phyloP scores from a whole-genome alignment of 495 filamentous ascomycete species.

The Neurospora terricola region DNA sequence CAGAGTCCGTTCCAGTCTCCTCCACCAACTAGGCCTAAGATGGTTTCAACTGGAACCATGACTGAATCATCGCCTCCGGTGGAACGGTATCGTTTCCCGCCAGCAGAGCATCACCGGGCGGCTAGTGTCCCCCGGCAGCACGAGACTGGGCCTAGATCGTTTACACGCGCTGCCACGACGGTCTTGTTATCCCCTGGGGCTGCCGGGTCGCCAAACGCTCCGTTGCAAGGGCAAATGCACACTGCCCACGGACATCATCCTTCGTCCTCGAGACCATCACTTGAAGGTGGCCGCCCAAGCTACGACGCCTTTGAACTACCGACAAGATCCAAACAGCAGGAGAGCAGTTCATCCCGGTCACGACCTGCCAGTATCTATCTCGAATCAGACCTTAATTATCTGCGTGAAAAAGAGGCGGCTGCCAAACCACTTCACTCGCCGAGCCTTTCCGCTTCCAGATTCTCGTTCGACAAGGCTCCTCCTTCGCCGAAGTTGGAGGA shows the following conservation, averaged over 20 bases:
- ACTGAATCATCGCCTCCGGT: conserved; percentile 67
- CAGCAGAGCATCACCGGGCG: conserved; percentile 45
- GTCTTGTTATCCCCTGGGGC: conserved; percentile 13
- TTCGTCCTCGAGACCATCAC: conserved; percentile 67
- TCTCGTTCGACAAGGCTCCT: conserved; percentile 25
- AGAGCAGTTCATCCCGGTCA: conserved; percentile 8
- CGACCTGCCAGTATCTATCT: conserved; percentile 57
- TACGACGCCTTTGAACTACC: conserved; percentile 49
- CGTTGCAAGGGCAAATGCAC: conserved; percentile 40
- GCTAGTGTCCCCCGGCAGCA: conserved; percentile 41
- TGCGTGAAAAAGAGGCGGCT: conserved; percentile 52
- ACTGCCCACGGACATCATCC: conserved; percentile 36
- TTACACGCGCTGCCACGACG: conserved; percentile 20
- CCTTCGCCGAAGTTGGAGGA: conserved; percentile 38
- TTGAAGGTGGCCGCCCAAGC: conserved; percentile 62
- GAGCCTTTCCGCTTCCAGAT: conserved; percentile 25
- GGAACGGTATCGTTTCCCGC: conserved; percentile 44
- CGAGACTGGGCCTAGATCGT: conserved; percentile 22
- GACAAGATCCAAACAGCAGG: conserved; percentile 16
- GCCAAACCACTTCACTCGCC: conserved; percentile 27
- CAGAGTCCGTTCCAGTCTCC: conserved; percentile 45
- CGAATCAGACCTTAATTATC: conserved; percentile 64
- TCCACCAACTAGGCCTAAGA: conserved; percentile 46
- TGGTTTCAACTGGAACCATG: conserved; percentile 94
- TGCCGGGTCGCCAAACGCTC: conserved; percentile 27